Base-by-base conservation (phyloP, 331 rosid species). In the Acacia pycnantha region DNA sequence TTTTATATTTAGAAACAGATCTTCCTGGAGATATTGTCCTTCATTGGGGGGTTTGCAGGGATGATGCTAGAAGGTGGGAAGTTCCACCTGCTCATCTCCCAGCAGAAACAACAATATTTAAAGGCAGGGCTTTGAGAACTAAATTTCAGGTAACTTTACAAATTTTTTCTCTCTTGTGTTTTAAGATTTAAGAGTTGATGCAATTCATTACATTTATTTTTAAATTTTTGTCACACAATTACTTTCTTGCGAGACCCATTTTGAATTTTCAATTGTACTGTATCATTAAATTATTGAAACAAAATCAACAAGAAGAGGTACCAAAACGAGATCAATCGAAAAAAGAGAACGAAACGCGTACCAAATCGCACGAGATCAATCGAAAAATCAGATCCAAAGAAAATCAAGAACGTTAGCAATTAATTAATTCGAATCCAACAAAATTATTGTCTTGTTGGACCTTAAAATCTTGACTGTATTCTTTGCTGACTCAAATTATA, bases 11-110 rank as follows among this genome's bases (percentile, higher is more conserved):
- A 80, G 97, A 96, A 88, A 92, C 95, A 2, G 97, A 96, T 88
- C 81, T 94, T 72, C 90, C 89, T 51, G 97, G 94, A 72, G 86
- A 88, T 82, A 81, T 86, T 81, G 77, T 89, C 73, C 90, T 96
- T 82, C 99, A 94, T 72, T 96, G 99, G 98, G 98, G 98, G 77
- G 97, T 88, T 80, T 92, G 97, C 84, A 84, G 88, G 79, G 98
- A 90, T 86, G 88, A 87, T 80, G 72, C 89, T 70, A 88, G 84
- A 73, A 91, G 58, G 82, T 96, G 99, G 99, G 95, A 94, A 89
- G 84, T 90, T 85, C 98, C 98, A 64, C 87, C 89, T 64, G 65
- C 87, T 27, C 96, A 95, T 46, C 87, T 85, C 87, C 99, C 97
- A 11, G 94, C 91, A n/a, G 87, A 89, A 84, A 96, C 99, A 56